Evolutionary conservation across 2,329 filamentous ascomycete genomes (phyloP).

Genomic region (Dactylonectria macrodidyma): DNA sequence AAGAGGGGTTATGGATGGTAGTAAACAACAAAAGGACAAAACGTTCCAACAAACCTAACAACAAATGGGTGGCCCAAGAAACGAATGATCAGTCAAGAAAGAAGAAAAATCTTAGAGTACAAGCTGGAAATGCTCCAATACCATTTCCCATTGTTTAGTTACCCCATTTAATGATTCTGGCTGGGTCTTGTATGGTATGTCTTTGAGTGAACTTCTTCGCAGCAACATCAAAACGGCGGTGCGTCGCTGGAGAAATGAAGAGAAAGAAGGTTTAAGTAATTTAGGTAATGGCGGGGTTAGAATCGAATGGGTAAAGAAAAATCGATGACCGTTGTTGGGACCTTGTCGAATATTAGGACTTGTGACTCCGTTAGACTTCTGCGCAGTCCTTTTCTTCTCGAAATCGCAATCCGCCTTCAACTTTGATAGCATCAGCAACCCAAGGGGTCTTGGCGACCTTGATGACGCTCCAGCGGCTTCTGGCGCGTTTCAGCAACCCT

Average conservation of each 20-base stretch:
- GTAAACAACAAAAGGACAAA: conserved; percentile 31
- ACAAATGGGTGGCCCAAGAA: conserved; percentile 25
- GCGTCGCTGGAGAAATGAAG: conserved; percentile 18
- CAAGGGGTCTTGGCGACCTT: conserved; percentile 82
- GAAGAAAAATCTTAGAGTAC: conserved; percentile 37
- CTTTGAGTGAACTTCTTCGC: conserved; percentile 20
- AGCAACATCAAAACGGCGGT: conserved; percentile 13
- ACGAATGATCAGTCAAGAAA: conserved; percentile 26
- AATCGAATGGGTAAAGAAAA: conserved; percentile 12
- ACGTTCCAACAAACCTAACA: conserved; percentile 25
- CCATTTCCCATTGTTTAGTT: conserved; percentile 22
- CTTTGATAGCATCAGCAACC: conserved; percentile 81
- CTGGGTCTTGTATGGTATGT: conserved; percentile 21
- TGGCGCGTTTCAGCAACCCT: conserved; percentile 85
- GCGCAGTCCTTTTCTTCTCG: conserved; percentile 72
- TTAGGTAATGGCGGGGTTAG: conserved; percentile 9
- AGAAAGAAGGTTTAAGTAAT: conserved; percentile 23
- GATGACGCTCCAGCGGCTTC: conserved; percentile 82
- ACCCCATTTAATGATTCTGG: conserved; percentile 21
- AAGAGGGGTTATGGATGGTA: too few relatives aligned
- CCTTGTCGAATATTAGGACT: background rate
- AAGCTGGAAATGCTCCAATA: conserved; percentile 27
- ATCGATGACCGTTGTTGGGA: background rate
- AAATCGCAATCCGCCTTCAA: conserved; percentile 74
- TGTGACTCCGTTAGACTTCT: conserved; percentile 59